Conservation (phyloP, 2,329 filamentous ascomycete species). For the Claviceps citrina region DNA sequence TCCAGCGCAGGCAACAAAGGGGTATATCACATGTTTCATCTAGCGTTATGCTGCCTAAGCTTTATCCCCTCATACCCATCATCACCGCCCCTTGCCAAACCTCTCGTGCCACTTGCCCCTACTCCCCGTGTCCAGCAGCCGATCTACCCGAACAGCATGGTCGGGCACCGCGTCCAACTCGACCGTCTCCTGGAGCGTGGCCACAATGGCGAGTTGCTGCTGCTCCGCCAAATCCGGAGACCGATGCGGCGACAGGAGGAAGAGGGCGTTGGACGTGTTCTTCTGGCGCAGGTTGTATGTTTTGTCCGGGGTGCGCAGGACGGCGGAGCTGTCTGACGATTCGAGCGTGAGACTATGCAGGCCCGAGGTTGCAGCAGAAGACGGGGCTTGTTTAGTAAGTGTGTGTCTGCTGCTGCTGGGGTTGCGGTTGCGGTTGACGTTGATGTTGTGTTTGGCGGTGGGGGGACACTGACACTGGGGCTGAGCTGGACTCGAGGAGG, state of each 20-base stretch:
- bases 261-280: conserved; percentile 52
- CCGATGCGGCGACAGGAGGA: conserved; percentile 30
- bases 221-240: conserved; percentile 12
- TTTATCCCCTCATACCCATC: no score
- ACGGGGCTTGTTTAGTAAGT: no score
- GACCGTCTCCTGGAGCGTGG: conserved; percentile 46
- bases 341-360: conserved; percentile 30
- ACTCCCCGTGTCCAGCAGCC: conserved; percentile 16
- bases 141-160: conserved; percentile 15
- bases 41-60: no score
- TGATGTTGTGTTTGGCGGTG: not conserved
- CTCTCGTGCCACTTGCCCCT: conserved; percentile 46
- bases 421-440: no score
- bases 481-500: conserved; percentile 36
- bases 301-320: conserved; percentile 35
- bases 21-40: no score
- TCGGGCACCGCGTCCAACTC: conserved; percentile 36
- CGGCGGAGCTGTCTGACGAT: conserved; percentile 31
- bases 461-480: conserved; percentile 32
- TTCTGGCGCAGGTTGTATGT: conserved; percentile 48
- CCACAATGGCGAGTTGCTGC: conserved; percentile 31
- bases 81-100: conserved; percentile 31
- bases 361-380: no score
- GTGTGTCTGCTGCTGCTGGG: no score
- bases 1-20: no score